Evolutionary conservation across 306 rosid species (phyloP).

Genomic region (Gastrolobium villosum): DNA sequence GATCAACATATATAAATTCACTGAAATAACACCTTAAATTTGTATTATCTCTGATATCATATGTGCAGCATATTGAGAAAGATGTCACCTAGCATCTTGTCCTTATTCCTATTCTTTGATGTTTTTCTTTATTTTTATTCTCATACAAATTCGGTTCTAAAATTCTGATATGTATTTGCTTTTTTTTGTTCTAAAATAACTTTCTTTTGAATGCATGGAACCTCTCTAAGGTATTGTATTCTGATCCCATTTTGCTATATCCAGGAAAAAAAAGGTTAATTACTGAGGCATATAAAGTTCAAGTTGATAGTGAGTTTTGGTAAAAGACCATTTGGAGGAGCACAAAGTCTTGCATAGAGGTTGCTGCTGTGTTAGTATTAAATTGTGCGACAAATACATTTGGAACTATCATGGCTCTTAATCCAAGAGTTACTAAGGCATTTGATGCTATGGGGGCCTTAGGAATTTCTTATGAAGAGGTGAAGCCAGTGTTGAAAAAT

Average conservation of each 20-base stretch:
- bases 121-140: slow-evolving; percentile 32
- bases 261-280: slow-evolving; percentile 28
- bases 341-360: slow-evolving; percentile 30
- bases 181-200: slow-evolving; percentile 11
- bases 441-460: slow-evolving; percentile 56
- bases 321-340: slow-evolving; percentile 32
- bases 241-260: slow-evolving; percentile 11
- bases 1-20: slow-evolving; percentile 15
- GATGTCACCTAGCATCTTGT: slow-evolving; percentile 18
- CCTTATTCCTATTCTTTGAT: slow-evolving; percentile 1
- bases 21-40: slow-evolving; percentile 10
- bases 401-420: slow-evolving; percentile 58
- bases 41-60: background rate
- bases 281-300: slow-evolving; percentile 19
- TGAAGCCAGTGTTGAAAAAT: slow-evolving; percentile 60
- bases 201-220: slow-evolving; percentile 22
- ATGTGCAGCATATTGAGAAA: slow-evolving; percentile 10
- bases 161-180: slow-evolving; percentile 25
- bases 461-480: slow-evolving; percentile 63
- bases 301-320: slow-evolving; percentile 35
- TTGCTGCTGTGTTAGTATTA: slow-evolving; percentile 30
- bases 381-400: slow-evolving; percentile 34
- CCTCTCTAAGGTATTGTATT: slow-evolving; percentile 10
- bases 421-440: slow-evolving; percentile 58
- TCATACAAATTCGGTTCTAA: slow-evolving; percentile 3